Conservation (phyloP, 2,329 filamentous ascomycete species). For the Colletotrichum lindemuthianum region DNA sequence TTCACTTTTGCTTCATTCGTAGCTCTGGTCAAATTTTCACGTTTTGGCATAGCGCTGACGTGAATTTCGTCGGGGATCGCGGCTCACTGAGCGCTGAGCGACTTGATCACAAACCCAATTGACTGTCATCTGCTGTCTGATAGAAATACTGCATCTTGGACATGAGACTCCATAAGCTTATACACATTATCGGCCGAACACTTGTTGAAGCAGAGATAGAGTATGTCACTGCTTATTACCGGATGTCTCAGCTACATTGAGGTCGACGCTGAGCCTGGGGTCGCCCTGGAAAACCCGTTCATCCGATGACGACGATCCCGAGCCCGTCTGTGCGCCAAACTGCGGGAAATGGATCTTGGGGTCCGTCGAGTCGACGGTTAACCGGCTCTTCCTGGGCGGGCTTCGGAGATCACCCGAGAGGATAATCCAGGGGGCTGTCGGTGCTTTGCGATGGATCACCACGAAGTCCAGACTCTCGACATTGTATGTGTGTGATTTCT, state of each 20-base stretch:
- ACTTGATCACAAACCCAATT: too few relatives aligned
- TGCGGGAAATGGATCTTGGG: neutral
- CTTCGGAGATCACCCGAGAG: slow-evolving; percentile 10
- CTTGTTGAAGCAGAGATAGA: neutral
- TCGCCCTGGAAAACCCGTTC: slow-evolving; percentile 5
- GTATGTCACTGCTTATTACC: neutral
- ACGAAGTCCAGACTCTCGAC: neutral
- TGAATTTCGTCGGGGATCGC: too few relatives aligned
- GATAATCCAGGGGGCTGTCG: too few relatives aligned
- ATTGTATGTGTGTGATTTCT: neutral
- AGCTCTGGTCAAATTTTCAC: too few relatives aligned
- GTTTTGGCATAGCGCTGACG: too few relatives aligned
- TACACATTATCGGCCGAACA: too few relatives aligned
- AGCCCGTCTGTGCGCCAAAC: slow-evolving; percentile 5
- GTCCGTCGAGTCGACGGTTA: neutral
- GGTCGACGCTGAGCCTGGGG: neutral
- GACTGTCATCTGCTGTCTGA: too few relatives aligned
- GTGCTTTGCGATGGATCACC: too few relatives aligned
- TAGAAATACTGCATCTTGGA: too few relatives aligned
- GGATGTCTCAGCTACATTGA: slow-evolving; percentile 6
- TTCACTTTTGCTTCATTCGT: too few relatives aligned
- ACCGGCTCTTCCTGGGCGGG: neutral
- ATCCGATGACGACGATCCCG: slow-evolving; percentile 5
- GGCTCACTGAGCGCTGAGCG: too few relatives aligned
- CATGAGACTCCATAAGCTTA: neutral